Evolutionary conservation across 257 asterid genomes (phyloP), one percentile per base, ranked within the genome.

Genomic region (Nicotiana paniculata): DNA sequence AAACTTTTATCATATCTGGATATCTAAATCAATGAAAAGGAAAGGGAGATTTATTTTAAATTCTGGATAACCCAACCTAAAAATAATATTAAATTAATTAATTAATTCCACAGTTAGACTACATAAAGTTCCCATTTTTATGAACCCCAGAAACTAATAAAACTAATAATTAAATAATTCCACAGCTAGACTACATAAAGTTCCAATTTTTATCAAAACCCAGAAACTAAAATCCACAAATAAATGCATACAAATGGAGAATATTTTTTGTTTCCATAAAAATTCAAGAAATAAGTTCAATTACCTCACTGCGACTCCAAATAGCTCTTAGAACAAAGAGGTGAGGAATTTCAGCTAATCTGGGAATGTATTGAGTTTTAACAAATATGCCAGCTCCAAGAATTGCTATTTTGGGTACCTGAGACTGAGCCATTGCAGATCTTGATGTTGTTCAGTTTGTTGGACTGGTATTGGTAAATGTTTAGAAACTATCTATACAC

Each of bases 361-460:
- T 88, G 12, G 99, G 99, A 68, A 95, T 90, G 88, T 95, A 95
- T 69, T 92, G 89, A 79, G 72, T 89, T 85, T 87, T 89, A 2
- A 91, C 97, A 82, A 95, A 95, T 79, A 89, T 93, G 59, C 99
- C 99, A 72, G 98, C 97, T 48, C 99, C 99, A 69, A 95, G 82
- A 35, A 95, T 91, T 32, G 99, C 97, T 28, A 95, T 91, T 16
- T 86, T 88, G 55, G 96, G 99, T 12, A 43, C 88, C 83, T 89
- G 87, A 67, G 82, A 2, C 30, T 78, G 70, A 77, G 90, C 92
- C 95, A 90, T 90, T 72, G 83, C 39, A 74, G 62, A 48, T 48
- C 39, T 15, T 48, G 48, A 0, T 4, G 43, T 21, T 21, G 24
- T 37, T 39, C 48, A 8, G 48, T 43, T 39, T 39, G 48, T 39